Evolutionary conservation across 176 grass and related monocot species (phyloP), one percentile per base, ranked within the genome.

Genomic region (Poa pratensis): DNA sequence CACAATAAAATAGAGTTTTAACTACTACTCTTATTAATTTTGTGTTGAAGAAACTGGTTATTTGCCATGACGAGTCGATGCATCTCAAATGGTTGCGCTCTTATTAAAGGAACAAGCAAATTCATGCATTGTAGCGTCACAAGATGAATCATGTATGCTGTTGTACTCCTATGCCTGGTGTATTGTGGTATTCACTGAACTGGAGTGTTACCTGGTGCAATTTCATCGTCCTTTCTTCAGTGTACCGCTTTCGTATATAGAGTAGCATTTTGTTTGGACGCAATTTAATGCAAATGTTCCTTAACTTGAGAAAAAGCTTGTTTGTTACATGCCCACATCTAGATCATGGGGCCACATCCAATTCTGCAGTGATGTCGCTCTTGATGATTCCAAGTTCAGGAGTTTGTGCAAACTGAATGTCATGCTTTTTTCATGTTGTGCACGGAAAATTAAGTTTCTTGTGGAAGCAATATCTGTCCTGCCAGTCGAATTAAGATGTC

Each of bases 311-410:
- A 10, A 27, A 75, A 79, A 28, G 22, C 22, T 11, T 10, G 37
- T 23, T 62, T 62, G 76, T 27, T 77, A 58, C 75, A 77, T 77
- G 75, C 59, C 75, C 75, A 59, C 75, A 77, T 59, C 30, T 59
- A 23, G 20, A 24, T 2, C 53, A 23, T 40, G 52, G 75, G 28
- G n/a, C 28, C 74, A 77, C 74, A 7, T 22, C 6, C 75, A 39
- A 5, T 17, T 23, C 75, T 59, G 3, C 24, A 39, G 32, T 77
- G 51, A 1, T 57, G 74, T 76, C 18, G 3, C 74, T 39, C 18
- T 77, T 37, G 50, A 22, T 39, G 7, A 23, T 22, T 77, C 4
- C 6, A 15, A 22, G 10, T 77, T 35, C 32, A 52, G 24, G 24
- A 32, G 24, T 52, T 75, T 32, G 0, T 32, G 8, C 19, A 20